phyloP scores from a whole-genome alignment of 129 eudicot genomes.

The Gnaphalium uliginosum region DNA sequence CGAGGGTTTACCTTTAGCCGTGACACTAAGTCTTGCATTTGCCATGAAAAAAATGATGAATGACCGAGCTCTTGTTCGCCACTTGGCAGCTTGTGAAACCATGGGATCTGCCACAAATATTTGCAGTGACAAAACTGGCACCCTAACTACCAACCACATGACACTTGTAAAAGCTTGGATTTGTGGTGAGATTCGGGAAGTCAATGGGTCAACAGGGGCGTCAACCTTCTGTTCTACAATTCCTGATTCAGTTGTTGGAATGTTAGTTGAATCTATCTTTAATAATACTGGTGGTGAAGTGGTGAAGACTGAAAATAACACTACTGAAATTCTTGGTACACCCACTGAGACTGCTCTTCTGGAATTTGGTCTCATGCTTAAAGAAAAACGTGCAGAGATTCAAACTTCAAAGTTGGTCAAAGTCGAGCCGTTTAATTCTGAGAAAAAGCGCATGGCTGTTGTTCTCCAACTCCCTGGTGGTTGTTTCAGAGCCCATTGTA shows the following conservation, averaged over 20 bases:
- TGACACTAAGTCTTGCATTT: slow-evolving; percentile 90
- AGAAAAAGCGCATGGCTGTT: slow-evolving; percentile 83
- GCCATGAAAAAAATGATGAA: slow-evolving; percentile 99
- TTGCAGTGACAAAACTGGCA: slow-evolving; percentile 93
- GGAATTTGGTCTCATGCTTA: slow-evolving; percentile 80
- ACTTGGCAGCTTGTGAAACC: slow-evolving; percentile 95
- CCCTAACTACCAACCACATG: slow-evolving; percentile 93
- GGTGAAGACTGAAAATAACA: slow-evolving; percentile 55
- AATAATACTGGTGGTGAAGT: slow-evolving; percentile 88
- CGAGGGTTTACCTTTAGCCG: slow-evolving; percentile 92
- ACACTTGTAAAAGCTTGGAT: slow-evolving; percentile 79
- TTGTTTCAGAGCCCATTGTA: slow-evolving; percentile 67
- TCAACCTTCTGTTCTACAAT: slow-evolving; percentile 38
- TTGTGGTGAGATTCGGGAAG: slow-evolving; percentile 64
- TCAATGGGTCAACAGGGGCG: slow-evolving; percentile 30
- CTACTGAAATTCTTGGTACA: slow-evolving; percentile 73
- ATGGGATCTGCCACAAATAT: slow-evolving; percentile 96
- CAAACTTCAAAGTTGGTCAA: slow-evolving; percentile 54
- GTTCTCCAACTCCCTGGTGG: slow-evolving; percentile 68
- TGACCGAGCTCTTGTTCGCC: slow-evolving; percentile 93
- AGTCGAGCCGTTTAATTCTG: slow-evolving; percentile 89
- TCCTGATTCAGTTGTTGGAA: slow-evolving; percentile 52
- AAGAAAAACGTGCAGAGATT: slow-evolving; percentile 54
- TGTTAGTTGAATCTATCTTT: slow-evolving; percentile 68
- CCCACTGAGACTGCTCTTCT: slow-evolving; percentile 89